Evolutionary conservation across 176 grass and related monocot genomes (phyloP), one percentile per base, ranked within the genome.

Genomic region (Thalia dealbata): DNA sequence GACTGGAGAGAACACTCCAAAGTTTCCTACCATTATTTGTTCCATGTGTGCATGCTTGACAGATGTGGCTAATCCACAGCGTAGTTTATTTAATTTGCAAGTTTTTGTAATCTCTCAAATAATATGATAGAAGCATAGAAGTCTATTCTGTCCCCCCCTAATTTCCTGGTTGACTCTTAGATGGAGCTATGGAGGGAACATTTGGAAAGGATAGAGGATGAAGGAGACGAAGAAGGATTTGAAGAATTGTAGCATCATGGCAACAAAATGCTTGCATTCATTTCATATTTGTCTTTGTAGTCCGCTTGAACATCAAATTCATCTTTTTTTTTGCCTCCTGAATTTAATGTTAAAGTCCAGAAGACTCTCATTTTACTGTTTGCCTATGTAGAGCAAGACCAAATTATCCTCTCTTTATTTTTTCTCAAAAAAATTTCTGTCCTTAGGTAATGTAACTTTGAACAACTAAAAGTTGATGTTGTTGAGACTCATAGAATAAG

Each of bases 221-320:
- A 79, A 62, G 76, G 64, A 29, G 76, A 78, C n/a, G 77, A 79
- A 79, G 77, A 79, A 61, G 77, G 77, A 19, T 79, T 79, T 35
- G 77, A 79, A 14, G 77, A 79, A 61, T 16, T 71, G 52, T 79
- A 71, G 54, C 42, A 3, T 14, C n/a, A 21, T 41, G 0, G 65
- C 18, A 42, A 30, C 65, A 68, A 1, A 48, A 10, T 48, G 32
- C 32, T 38, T 38, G 32, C 32, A 38, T 38, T 38, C 32, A 38
- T 1, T 38, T 38, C 32, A 38, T 38, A 4, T 38, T 38, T 38
- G 1, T 1, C 32, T 4, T 38, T 38, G 32, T 38, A 38, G 32
- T 38, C 32, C 32, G 32, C 32, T 38, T 38, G 32, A 38, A 4
- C 32, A 38, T 38, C 4, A 38, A 38, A 38, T 38, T 38, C 32